These are phyloP conservation scores for Bassia scoparia DNA, from an alignment of 148 eudicot genomes.

Conservation along the genomic window DNA sequence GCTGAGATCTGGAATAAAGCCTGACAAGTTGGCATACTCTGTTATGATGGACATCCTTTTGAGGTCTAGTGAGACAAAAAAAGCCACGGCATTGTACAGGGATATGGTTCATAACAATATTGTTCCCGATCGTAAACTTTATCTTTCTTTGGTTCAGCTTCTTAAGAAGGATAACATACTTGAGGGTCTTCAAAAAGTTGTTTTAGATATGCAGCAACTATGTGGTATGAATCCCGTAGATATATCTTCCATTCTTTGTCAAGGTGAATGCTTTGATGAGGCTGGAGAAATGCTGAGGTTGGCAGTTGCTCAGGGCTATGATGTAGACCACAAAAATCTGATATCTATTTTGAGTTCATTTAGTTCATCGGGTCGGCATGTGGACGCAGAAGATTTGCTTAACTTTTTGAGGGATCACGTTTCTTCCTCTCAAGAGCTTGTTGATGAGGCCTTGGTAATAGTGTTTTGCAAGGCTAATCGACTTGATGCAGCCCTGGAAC, in stretches of 20 bases:
- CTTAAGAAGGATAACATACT: conserved; percentile 55
- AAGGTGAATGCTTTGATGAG: conserved; percentile 68
- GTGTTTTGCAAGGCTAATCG: conserved; percentile 64
- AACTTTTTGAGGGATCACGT: conserved; percentile 52
- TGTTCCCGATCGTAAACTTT: conserved; percentile 58
- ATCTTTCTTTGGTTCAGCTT: conserved; percentile 51
- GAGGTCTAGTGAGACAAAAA: conserved; percentile 53
- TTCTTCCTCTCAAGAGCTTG: conserved; percentile 41
- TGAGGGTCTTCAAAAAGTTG: conserved; percentile 49
- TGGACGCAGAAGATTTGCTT: conserved; percentile 71
- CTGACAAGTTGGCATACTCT: conserved; percentile 80
- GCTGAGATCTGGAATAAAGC: conserved; percentile 74
- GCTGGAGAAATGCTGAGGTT: conserved; percentile 59
- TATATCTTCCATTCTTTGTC: conserved; percentile 60
- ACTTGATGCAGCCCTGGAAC: conserved; percentile 55
- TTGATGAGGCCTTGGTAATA: conserved; percentile 67
- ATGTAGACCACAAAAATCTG: conserved; percentile 51
- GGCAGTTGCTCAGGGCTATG: conserved; percentile 56
- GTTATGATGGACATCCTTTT: conserved; percentile 79
- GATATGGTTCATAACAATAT: conserved; percentile 66
- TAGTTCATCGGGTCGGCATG: conserved; percentile 66
- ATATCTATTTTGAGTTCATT: conserved; percentile 64
- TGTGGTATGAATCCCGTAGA: conserved; percentile 49
- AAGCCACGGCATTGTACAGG: conserved; percentile 57
- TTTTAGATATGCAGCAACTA: conserved; percentile 58